phyloP scores from a whole-genome alignment of 1,139 yeast species.

The Ogataea hybrid region DNA sequence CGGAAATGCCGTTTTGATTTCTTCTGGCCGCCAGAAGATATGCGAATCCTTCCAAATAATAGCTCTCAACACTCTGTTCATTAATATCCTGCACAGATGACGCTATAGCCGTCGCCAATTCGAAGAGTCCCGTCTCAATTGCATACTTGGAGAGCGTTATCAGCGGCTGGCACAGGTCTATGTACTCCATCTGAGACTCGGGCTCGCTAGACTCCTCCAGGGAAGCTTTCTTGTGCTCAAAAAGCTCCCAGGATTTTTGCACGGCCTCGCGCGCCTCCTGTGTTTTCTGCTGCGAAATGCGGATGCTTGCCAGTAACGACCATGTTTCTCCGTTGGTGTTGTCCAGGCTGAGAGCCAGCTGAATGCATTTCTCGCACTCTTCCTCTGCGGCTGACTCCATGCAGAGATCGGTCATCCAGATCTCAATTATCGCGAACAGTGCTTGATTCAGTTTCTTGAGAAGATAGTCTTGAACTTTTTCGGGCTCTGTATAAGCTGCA shows the following conservation, averaged over 20 bases:
- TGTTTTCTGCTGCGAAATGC: slow-evolving; percentile 80
- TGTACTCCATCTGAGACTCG: slow-evolving; percentile 49
- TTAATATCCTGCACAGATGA: slow-evolving; percentile 69
- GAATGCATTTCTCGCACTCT: slow-evolving; percentile 72
- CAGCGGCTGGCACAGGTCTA: slow-evolving; percentile 66
- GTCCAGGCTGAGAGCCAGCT: slow-evolving; percentile 63
- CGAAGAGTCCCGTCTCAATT: slow-evolving; percentile 73
- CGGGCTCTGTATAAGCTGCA: slow-evolving; percentile 33
- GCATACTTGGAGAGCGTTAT: slow-evolving; percentile 70
- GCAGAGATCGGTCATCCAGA: slow-evolving; percentile 99
- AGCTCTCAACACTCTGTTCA: slow-evolving; percentile 77
- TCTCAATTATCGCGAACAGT: slow-evolving; percentile 82
- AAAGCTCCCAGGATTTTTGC: slow-evolving; percentile 69
- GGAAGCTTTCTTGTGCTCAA: slow-evolving; percentile 46
- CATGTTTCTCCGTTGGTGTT: slow-evolving; percentile 71
- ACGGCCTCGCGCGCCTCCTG: slow-evolving; percentile 75
- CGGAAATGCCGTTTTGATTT: slow-evolving; percentile 28
- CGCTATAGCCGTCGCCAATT: slow-evolving; percentile 59
- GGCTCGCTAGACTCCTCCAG: slow-evolving; percentile 47
- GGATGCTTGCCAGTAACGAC: slow-evolving; percentile 79
- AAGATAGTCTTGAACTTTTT: slow-evolving; percentile 34
- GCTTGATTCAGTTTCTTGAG: slow-evolving; percentile 66
- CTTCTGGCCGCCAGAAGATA: slow-evolving; percentile 57
- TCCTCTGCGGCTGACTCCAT: slow-evolving; percentile 89
- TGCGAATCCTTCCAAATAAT: slow-evolving; percentile 80